Conservation (phyloP, 805 yeast genomes). For the Yamadazyma tumulicola region DNA sequence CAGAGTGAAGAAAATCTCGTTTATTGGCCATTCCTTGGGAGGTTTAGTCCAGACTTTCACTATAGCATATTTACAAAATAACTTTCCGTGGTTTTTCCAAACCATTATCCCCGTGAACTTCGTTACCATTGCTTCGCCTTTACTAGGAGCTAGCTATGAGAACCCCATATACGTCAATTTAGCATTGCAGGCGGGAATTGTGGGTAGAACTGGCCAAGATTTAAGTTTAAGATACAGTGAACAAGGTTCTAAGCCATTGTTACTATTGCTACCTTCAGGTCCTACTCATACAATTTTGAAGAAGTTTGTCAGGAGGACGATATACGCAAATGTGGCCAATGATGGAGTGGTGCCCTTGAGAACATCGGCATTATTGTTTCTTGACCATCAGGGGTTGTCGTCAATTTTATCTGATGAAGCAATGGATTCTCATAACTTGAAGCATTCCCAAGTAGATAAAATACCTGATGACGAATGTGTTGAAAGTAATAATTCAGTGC, state of each 20-base stretch:
- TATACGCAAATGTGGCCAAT: conserved; percentile 85
- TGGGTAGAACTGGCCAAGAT: conserved; percentile 93
- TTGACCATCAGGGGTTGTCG: conserved; percentile 73
- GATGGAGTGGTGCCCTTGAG: conserved; percentile 96
- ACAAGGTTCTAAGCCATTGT: conserved; percentile 53
- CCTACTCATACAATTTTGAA: conserved; percentile 65
- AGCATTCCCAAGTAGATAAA: conserved; percentile 10
- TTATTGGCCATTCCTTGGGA: conserved; percentile 91
- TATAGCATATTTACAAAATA: conserved; percentile 68
- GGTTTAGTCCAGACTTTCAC: conserved; percentile 92
- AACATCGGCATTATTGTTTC: conserved; percentile 78
- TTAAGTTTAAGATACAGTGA: conserved; percentile 58
- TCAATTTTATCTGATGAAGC: conserved; percentile 13
- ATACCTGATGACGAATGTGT: conserved; percentile 13
- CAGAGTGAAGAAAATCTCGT: conserved; percentile 64
- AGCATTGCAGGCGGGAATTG: conserved; percentile 80
- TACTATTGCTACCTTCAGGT: conserved; percentile 72
- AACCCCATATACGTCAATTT: conserved; percentile 82
- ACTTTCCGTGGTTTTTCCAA: conserved; percentile 68
- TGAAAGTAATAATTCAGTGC: conserved; percentile 6
- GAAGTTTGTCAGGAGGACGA: conserved; percentile 65
- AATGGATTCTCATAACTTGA: conserved; percentile 14
- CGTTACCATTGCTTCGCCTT: conserved; percentile 81
- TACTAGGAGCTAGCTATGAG: conserved; percentile 83
- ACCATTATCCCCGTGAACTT: conserved; percentile 71